A percentile compares a stretch with the other conserved stretches of the same genome.
Evolutionary conservation across 2,329 filamentous ascomycete species (phyloP).

Genomic region (Cladosporium sp.): DNA sequence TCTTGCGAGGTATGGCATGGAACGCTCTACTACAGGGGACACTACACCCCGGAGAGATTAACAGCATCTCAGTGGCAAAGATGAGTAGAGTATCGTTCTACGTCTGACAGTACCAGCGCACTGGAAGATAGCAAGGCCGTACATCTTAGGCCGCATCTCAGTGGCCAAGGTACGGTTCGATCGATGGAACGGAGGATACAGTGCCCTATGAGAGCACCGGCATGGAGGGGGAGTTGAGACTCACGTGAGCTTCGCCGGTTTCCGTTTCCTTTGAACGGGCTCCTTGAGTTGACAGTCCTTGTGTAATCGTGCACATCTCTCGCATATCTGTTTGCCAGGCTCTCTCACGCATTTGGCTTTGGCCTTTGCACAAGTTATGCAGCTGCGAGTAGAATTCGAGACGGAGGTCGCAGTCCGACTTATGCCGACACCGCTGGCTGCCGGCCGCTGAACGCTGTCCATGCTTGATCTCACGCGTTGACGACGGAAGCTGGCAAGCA

Average conservation of each 20-base stretch:
- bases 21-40: neutral
- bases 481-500: neutral
- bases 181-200: neutral
- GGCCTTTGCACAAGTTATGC: slow-evolving; percentile 37
- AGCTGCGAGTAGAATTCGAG: slow-evolving; percentile 20
- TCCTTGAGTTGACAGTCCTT: slow-evolving; percentile 37
- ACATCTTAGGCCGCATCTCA: neutral
- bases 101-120: neutral
- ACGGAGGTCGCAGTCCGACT: neutral
- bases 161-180: neutral
- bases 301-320: slow-evolving; percentile 35
- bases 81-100: neutral
- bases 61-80: neutral
- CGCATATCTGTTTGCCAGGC: slow-evolving; percentile 30
- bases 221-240: slow-evolving; percentile 19
- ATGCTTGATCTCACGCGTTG: slow-evolving; percentile 2
- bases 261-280: slow-evolving; percentile 32
- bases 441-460: neutral
- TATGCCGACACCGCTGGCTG: neutral
- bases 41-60: neutral
- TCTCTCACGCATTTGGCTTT: slow-evolving; percentile 39
- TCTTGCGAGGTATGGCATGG: neutral
- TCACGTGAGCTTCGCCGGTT: slow-evolving; percentile 35
- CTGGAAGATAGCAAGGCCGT: neutral
- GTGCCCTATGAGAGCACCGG: neutral